phyloP scores from a whole-genome alignment of 495 filamentous ascomycete species.

The Penicillium canescens region DNA sequence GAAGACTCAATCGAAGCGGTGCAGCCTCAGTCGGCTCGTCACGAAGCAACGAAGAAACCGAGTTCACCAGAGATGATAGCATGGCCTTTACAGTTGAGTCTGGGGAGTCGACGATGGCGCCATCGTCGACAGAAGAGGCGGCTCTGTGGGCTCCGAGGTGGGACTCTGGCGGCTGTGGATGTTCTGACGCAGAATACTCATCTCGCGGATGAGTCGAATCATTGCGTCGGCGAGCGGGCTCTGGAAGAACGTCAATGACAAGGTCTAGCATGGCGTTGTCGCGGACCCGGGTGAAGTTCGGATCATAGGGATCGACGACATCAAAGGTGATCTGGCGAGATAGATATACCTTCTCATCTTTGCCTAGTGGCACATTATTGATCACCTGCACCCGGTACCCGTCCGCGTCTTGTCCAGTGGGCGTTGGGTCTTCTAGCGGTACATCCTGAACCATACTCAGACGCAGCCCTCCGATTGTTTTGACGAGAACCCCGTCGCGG shows the following conservation, averaged over 20 bases:
- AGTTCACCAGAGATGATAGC: conserved; percentile 57
- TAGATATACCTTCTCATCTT: conserved; percentile 87
- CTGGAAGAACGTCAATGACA: conserved; percentile 57
- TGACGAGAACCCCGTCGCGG: conserved; percentile 75
- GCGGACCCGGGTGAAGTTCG: conserved; percentile 76
- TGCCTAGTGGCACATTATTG: conserved; percentile 77
- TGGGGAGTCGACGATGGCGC: conserved; percentile 34
- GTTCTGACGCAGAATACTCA: conserved; percentile 26
- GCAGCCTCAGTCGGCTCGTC: conserved; percentile 36
- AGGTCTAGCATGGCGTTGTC: conserved; percentile 74
- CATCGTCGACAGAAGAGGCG: conserved; percentile 23
- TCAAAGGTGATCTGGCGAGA: conserved; percentile 72
- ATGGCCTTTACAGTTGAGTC: conserved; percentile 49
- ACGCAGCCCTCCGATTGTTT: conserved; percentile 74
- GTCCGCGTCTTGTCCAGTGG: conserved; percentile 29
- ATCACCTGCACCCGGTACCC: conserved; percentile 74
- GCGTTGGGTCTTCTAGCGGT: conserved; percentile 31
- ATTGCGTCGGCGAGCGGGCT: conserved; percentile 38
- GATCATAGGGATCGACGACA: conserved; percentile 70
- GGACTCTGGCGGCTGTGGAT: conserved; percentile 14
- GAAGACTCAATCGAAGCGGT: conserved; percentile 48
- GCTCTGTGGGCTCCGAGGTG: conserved; percentile 19
- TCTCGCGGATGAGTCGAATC: conserved; percentile 37
- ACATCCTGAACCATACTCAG: conserved; percentile 77
- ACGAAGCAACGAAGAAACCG: conserved; percentile 55